phyloP scores from a whole-genome alignment of 2,329 filamentous ascomycete genomes.

The Calycina herbarum region DNA sequence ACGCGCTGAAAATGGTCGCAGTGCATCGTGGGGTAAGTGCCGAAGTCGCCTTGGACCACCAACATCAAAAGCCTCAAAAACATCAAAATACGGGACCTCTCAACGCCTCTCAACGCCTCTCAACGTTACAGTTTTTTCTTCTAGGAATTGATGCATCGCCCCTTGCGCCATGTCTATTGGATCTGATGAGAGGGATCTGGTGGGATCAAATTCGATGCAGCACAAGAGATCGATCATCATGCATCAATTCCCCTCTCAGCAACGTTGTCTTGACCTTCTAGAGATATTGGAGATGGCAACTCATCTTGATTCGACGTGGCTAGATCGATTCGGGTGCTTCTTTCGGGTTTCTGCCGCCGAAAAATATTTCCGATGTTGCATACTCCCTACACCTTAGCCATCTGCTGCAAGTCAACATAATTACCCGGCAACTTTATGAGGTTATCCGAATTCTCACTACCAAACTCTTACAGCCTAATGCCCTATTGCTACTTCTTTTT shows the following conservation, averaged over 20 bases:
- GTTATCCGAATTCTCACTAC: not conserved
- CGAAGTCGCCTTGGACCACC: no score
- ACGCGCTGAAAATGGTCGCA: not conserved
- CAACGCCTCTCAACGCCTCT: no score
- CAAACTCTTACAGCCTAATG: not conserved
- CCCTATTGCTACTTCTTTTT: not conserved
- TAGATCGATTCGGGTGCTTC: not conserved
- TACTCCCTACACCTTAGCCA: not conserved
- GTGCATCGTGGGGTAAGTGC: not conserved
- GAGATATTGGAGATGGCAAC: not conserved
- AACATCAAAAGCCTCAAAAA: not conserved
- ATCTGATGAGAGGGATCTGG: no score
- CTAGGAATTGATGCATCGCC: not conserved
- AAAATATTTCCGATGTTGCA: not conserved
- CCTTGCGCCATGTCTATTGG: not conserved
- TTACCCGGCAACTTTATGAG: constrained; percentile 1
- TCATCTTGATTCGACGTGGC: not conserved
- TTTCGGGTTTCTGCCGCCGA: not conserved
- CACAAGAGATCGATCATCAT: not conserved
- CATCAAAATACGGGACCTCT: not conserved
- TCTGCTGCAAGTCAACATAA: not conserved
- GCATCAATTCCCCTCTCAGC: not conserved
- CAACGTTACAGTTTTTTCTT: not conserved
- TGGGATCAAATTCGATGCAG: not conserved
- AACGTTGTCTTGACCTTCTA: not conserved